These are phyloP conservation scores for Termitomyces sp. DNA, from an alignment of 1,284 basidiomycete genomes.

Conservation along the genomic window DNA sequence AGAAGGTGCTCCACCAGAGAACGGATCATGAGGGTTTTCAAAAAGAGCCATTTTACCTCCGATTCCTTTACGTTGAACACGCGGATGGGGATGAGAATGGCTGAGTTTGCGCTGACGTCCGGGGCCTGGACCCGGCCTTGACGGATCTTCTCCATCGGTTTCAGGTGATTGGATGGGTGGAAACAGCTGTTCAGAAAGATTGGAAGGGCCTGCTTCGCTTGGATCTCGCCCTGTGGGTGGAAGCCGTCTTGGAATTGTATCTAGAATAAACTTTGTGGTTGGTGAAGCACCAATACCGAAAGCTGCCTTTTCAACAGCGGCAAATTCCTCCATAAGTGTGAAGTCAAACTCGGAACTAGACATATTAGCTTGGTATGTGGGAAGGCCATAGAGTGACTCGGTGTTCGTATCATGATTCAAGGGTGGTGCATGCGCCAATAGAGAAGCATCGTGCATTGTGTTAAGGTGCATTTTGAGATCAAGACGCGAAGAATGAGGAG, in stretches of 20 bases:
- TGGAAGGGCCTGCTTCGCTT: conserved; percentile 11
- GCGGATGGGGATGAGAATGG: conserved; percentile 66
- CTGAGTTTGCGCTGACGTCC: conserved; percentile 77
- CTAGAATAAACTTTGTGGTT: conserved; percentile 30
- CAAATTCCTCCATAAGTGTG: conserved; percentile 75
- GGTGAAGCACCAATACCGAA: conserved; percentile 54
- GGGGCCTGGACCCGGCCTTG: conserved; percentile 30
- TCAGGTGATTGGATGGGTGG: conserved; percentile 8
- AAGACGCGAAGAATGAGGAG: conserved; percentile 7
- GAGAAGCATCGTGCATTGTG: conserved; percentile 42
- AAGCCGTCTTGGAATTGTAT: conserved; percentile 3
- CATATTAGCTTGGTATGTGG: conserved; percentile 56
- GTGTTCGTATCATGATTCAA: conserved; percentile 15
- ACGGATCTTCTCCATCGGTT: conserved; percentile 4
- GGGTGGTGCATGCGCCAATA: conserved; percentile 33
- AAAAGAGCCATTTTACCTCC: conserved; percentile 91
- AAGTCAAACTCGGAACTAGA: conserved; percentile 70
- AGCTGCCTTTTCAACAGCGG: conserved; percentile 60
- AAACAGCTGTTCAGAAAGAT: neutral
- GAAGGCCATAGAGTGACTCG: conserved; percentile 41
- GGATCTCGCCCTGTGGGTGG: neutral
- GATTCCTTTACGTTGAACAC: conserved; percentile 58
- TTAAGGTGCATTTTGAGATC: conserved; percentile 19
- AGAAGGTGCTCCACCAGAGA: conserved; percentile 1
- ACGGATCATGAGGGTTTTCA: conserved; percentile 53